Conservation (phyloP, 2,329 filamentous ascomycete species). For the Dactylellina cionopaga region DNA sequence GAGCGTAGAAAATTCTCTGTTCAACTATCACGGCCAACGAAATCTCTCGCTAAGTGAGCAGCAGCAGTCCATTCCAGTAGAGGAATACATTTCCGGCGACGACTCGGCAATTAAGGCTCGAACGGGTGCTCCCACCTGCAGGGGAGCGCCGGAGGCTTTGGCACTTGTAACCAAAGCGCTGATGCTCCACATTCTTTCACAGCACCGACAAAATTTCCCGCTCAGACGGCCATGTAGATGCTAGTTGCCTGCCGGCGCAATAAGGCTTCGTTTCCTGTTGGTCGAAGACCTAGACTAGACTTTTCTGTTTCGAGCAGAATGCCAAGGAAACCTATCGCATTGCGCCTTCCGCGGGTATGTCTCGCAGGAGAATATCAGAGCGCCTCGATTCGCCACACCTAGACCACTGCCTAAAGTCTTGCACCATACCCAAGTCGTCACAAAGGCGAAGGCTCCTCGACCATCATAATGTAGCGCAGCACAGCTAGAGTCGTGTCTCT, state of each 20-base stretch:
- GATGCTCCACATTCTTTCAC: constrained; percentile 36
- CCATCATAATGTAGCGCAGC: neutral
- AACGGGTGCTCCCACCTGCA: constrained; percentile 49
- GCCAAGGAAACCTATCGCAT: constrained; percentile 3
- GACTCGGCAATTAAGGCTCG: constrained; percentile 45
- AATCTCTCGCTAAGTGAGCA: constrained; percentile 23
- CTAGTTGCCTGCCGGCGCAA: neutral
- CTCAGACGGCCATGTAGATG: constrained; percentile 22
- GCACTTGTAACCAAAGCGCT: constrained; percentile 16
- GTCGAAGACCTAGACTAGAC: constrained; percentile 1
- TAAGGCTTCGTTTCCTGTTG: constrained; percentile 29
- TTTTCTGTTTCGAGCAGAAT: constrained; percentile 22
- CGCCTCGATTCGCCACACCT: constrained; percentile 39
- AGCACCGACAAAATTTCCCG: constrained; percentile 21
- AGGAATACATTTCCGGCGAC: constrained; percentile 46
- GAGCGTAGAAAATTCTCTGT: neutral
- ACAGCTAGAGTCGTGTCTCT: neutral
- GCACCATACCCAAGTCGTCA: constrained; percentile 23
- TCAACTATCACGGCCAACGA: neutral
- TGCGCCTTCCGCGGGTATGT: constrained; percentile 47
- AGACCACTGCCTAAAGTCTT: constrained; percentile 16
- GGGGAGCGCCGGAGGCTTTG: constrained; percentile 23
- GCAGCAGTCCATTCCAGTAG: constrained; percentile 27
- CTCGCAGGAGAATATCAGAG: constrained; percentile 30
- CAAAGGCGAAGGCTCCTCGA: neutral